phyloP scores from a whole-genome alignment of 2,329 filamentous ascomycete genomes.

The Fonsecaea pugnacius region DNA sequence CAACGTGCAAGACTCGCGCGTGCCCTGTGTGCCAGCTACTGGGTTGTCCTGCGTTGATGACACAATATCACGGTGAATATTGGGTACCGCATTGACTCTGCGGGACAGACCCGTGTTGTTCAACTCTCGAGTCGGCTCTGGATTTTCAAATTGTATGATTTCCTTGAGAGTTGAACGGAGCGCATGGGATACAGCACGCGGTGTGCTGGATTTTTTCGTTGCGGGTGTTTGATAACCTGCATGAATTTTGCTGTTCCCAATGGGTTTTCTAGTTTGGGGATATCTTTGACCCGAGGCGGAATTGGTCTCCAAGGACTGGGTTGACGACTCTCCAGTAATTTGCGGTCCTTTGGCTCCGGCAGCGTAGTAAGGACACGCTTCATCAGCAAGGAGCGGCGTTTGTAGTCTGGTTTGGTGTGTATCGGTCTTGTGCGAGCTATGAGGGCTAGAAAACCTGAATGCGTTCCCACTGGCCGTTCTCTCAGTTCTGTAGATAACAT shows the following conservation, averaged over 20 bases:
- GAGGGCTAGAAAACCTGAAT: neutral
- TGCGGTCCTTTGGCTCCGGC: slow-evolving; percentile 3
- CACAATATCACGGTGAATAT: neutral
- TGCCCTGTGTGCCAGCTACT: neutral
- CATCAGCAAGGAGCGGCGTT: slow-evolving; percentile 14
- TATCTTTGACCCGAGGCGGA: slow-evolving; percentile 20
- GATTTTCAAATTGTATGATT: neutral
- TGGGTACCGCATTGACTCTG: neutral
- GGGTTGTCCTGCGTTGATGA: neutral
- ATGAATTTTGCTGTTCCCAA: slow-evolving; percentile 13
- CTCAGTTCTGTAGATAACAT: slow-evolving; percentile 8
- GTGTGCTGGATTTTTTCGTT: neutral
- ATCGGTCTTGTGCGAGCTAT: neutral
- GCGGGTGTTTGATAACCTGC: neutral
- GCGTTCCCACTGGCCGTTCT: neutral
- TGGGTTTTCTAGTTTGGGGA: slow-evolving; percentile 11
- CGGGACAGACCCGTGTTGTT: neutral
- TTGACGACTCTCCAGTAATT: neutral
- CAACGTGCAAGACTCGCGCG: neutral
- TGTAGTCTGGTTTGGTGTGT: neutral
- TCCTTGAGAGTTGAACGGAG: neutral
- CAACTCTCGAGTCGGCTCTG: neutral
- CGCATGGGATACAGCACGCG: neutral
- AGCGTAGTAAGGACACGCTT: neutral
- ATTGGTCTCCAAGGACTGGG: slow-evolving; percentile 17